Conservation (phyloP, 73 alveolate genomes). For the Tetrahymena malaccensis region DNA sequence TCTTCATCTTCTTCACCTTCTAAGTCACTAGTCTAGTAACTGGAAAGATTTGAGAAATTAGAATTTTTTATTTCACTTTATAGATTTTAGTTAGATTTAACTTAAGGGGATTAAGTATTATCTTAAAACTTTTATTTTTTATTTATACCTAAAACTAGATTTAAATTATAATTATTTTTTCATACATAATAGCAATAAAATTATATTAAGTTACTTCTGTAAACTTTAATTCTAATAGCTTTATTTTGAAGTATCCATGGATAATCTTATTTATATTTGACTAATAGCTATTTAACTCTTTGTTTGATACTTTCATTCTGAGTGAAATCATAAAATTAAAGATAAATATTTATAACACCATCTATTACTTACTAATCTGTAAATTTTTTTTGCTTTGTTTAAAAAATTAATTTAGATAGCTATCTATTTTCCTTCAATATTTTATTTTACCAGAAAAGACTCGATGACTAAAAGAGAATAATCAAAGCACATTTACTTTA, state of each 20-base stretch:
- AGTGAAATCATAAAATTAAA: not conserved
- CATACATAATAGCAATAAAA: not conserved
- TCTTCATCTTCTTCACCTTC: not conserved
- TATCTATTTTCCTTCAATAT: not conserved
- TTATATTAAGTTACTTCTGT: not conserved
- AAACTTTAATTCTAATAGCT: not conserved
- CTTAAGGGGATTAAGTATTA: not conserved
- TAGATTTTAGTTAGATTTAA: not conserved
- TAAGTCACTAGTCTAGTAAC: not conserved
- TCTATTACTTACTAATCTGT: not conserved
- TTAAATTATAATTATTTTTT: not conserved
- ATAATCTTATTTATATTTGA: not conserved
- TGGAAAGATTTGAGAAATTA: not conserved
- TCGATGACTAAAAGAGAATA: not conserved
- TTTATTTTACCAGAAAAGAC: not conserved
- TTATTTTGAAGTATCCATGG: not conserved
- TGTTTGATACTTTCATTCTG: not conserved
- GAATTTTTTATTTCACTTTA: not conserved
- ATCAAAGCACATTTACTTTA: not conserved
- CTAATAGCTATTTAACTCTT: not conserved
- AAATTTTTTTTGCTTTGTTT: not conserved
- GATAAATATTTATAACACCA: not conserved
- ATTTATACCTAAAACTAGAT: not conserved
- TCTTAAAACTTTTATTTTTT: not conserved
- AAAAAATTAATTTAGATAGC: not conserved